Percentiles rank a stretch among this genome's conserved stretches.
These are phyloP conservation scores for Suillus subaureus DNA, from an alignment of 768 basidiomycete species.

Conservation along the genomic window DNA sequence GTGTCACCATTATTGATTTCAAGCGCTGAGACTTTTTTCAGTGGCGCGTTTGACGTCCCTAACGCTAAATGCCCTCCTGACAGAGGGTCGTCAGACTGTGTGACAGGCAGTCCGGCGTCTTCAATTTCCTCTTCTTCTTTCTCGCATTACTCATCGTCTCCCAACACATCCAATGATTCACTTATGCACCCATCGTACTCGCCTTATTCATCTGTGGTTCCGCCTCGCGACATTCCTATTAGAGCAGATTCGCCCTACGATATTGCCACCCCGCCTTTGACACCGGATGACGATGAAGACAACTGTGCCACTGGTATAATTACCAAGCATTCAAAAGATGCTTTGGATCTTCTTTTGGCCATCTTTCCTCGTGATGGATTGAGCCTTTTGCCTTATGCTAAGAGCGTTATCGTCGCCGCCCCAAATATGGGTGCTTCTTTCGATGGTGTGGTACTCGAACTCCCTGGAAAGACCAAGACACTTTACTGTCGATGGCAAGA, in stretches of 20 bases:
- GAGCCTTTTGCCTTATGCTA: slow-evolving; percentile 68
- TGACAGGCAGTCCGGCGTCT: slow-evolving; percentile 90
- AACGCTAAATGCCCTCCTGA: slow-evolving; percentile 93
- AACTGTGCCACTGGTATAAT: slow-evolving; percentile 42
- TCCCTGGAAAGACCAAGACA: slow-evolving; percentile 71
- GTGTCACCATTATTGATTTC: not conserved
- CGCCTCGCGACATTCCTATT: slow-evolving; percentile 47
- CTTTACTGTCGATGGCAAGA: slow-evolving; percentile 87
- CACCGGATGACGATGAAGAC: slow-evolving; percentile 67
- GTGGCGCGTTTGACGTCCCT: slow-evolving; percentile 97
- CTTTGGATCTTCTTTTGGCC: slow-evolving; percentile 76
- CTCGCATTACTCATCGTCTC: slow-evolving; percentile 34
- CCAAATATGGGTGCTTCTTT: slow-evolving; percentile 70
- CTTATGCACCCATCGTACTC: slow-evolving; percentile 20
- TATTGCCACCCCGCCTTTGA: slow-evolving; percentile 74
- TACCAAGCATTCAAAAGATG: slow-evolving; percentile 56
- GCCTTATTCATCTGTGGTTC: slow-evolving; percentile 31
- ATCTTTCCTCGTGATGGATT: slow-evolving; percentile 77
- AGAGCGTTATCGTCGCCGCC: slow-evolving; percentile 71
- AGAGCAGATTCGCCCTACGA: slow-evolving; percentile 41
- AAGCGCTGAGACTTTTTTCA: slow-evolving; percentile 32
- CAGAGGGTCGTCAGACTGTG: slow-evolving; percentile 92
- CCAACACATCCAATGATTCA: slow-evolving; percentile 23
- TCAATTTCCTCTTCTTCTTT: slow-evolving; percentile 47
- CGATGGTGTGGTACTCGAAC: slow-evolving; percentile 76